These are phyloP conservation scores for Lophiostoma macrostomum DNA, from an alignment of 495 filamentous ascomycete genomes.

Conservation along the genomic window DNA sequence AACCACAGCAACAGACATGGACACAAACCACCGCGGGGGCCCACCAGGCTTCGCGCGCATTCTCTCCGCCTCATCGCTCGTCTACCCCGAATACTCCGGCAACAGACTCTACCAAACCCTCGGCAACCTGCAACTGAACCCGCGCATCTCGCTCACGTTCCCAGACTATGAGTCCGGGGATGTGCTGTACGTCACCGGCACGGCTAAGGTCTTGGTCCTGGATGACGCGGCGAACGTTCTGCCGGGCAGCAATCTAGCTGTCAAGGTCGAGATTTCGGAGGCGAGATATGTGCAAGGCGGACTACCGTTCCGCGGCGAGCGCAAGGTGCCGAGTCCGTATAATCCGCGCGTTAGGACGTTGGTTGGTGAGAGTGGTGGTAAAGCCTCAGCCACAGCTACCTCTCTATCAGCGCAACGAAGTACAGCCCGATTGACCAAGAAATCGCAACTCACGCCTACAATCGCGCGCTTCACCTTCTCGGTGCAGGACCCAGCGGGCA, in stretches of 20 bases:
- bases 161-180: conserved; percentile 69
- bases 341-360: conserved; percentile 62
- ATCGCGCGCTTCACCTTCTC: conserved; percentile 61
- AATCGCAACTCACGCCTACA: conserved; percentile 58
- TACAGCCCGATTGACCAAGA: conserved; percentile 53
- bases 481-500: conserved; percentile 40
- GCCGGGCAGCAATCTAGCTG: conserved; percentile 66
- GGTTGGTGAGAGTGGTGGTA: too few relatives aligned
- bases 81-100: conserved; percentile 78
- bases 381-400: too few relatives aligned
- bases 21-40: conserved; percentile 80
- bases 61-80: conserved; percentile 56
- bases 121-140: conserved; percentile 67
- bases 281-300: conserved; percentile 60
- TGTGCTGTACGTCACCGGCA: conserved; percentile 68
- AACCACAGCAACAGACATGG: conserved; percentile 64
- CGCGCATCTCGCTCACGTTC: conserved; percentile 61
- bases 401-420: conserved; percentile 24
- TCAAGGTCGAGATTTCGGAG: conserved; percentile 60
- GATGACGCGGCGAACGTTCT: conserved; percentile 57
- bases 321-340: conserved; percentile 64
- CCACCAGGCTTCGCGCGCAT: conserved; percentile 70
- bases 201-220: conserved; percentile 60
- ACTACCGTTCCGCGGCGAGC: conserved; percentile 62
- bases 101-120: conserved; percentile 80